Base-by-base conservation (phyloP, 208 protist genomes). In the Trypanosoma scelopori region DNA sequence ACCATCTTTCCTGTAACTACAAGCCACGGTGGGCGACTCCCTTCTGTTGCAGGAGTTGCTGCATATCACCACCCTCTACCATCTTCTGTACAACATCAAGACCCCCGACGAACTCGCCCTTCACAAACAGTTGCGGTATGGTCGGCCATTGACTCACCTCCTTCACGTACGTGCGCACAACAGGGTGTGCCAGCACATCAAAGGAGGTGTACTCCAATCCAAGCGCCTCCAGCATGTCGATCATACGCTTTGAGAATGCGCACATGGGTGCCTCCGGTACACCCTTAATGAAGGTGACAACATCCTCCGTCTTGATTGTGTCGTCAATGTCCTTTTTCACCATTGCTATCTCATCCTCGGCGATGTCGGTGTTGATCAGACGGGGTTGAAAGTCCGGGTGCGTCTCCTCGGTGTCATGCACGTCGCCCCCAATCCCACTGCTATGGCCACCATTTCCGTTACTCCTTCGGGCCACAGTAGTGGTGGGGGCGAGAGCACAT, bases 211-310 rank as follows among this genome's bases (percentile, higher is more conserved):
- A 99, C 65, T 97, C 79, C 41, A 96, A 77, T 56, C 93, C 94
- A 25, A 98, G 81, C 9, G 86, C 75, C 67, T 97, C 85, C 46
- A 99, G 62, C 16, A 98, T 81, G 45, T 98, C 89, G 18, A 97
- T 77, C 62, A 97, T 95, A 49, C 84, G 84, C 49, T 90, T 91
- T 25, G 89, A 97, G 68, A 98, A 99, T 68, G 97, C 97, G 76
- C 98, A 99, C 87, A 97, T 84, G 9, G 98, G 97, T 7, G 84
- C 83, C 75, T 97, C 82, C 15, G 97, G 97, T 7, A 92, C 85
- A 45, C 98, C 98, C 74, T 99, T 99, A 85, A 99, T 99, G 65
- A 98, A 99, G 9, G 98, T 59, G 1, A 98, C 94, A 16, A 98
- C 72, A 18, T 93, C 78, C 65, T 98, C 94, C 11, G 85, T 78